Evolutionary conservation across 305 asterid genomes (phyloP), one percentile per base, ranked within the genome.

Genomic region (Fraxinus paxiana): DNA sequence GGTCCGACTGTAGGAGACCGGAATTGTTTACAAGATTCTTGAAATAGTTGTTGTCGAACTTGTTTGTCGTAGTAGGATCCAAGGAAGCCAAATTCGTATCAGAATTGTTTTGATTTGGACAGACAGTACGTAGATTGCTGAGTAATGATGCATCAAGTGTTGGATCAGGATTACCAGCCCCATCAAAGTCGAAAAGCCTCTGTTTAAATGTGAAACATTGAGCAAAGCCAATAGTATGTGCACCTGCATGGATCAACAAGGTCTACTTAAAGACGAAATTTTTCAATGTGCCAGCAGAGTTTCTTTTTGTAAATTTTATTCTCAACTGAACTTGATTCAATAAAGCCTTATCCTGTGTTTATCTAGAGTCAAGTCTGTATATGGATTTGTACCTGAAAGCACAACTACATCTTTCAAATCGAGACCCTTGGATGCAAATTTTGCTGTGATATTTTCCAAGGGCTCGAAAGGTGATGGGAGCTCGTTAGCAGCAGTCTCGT

Each of bases 91-190:
- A 82, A 20, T 86, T 92, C 8, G 88, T 31, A 80, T 93, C 86
- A 0, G 97, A 91, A 71, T 77, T 80, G 20, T 8, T 87, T 75
- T 84, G 90, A 31, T 89, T 84, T 0, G 92, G 96, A 51, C 97
- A 93, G 5, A 77, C 18, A 56, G 79, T 70, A 17, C 92, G 90
- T 67, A 91, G 76, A 79, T 63, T 89, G 56, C 79, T 83, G 15
- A 90, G 83, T 4, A 86, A 75, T 4, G 91, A 84, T 9, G 82
- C 67, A 15, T 92, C 94, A 0, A 93, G 89, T 15, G 74, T 33
- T 0, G 98, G 93, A 35, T 93, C 98, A 0, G 97, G 97, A 82
- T 92, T 92, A 5, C 97, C 94, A 3, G 91, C 82, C 67, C 97
- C 97, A 26, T 91, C 95, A 54, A 90, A 92, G 84, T 93, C 67